Evolutionary conservation across 192 early-diverging fungal genomes (phyloP).

Genomic region (Coemansia sp.): DNA sequence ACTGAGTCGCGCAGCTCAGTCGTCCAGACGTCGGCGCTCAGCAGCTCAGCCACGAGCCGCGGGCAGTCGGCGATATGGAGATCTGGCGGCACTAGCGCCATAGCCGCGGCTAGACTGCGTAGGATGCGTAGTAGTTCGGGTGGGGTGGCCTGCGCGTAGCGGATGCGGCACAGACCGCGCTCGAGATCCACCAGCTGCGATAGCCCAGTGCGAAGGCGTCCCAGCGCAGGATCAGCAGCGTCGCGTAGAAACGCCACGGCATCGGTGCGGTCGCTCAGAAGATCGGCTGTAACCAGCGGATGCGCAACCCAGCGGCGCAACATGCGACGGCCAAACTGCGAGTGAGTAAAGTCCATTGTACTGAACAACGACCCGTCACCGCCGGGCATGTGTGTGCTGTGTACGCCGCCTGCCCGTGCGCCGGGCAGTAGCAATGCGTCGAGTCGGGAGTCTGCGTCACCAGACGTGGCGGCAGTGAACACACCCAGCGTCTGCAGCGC

Average conservation of each 20-base stretch:
- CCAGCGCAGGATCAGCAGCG: slow-evolving; percentile 42
- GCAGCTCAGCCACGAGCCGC: slow-evolving; percentile 27
- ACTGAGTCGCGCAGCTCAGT: slow-evolving; percentile 37
- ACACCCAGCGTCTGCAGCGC: slow-evolving; percentile 88
- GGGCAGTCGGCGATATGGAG: slow-evolving; percentile 19
- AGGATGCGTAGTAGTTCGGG: slow-evolving; percentile 79
- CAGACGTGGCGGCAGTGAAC: slow-evolving; percentile 53
- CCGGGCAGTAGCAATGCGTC: slow-evolving; percentile 21
- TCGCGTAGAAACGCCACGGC: slow-evolving; percentile 78
- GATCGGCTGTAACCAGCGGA: slow-evolving; percentile 62
- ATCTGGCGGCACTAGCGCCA: slow-evolving; percentile 15
- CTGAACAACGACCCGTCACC: slow-evolving; percentile 80
- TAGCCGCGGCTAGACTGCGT: slow-evolving; percentile 56
- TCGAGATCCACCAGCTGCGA: slow-evolving; percentile 82
- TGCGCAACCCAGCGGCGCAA: slow-evolving; percentile 88
- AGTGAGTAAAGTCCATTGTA: slow-evolving; percentile 75
- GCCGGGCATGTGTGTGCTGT: slow-evolving; percentile 16
- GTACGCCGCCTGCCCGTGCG: slow-evolving; percentile 8
- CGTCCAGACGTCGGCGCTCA: slow-evolving; percentile 40
- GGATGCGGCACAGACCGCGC: slow-evolving; percentile 86
- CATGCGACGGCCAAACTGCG: slow-evolving; percentile 87
- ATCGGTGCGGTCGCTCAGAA: slow-evolving; percentile 74
- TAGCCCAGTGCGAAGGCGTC: slow-evolving; percentile 51
- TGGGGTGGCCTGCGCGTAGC: slow-evolving; percentile 75
- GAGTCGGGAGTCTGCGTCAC: slow-evolving; percentile 13